Evolutionary conservation across 768 basidiomycete genomes (phyloP).

Genomic region (Boletus barrowsii): DNA sequence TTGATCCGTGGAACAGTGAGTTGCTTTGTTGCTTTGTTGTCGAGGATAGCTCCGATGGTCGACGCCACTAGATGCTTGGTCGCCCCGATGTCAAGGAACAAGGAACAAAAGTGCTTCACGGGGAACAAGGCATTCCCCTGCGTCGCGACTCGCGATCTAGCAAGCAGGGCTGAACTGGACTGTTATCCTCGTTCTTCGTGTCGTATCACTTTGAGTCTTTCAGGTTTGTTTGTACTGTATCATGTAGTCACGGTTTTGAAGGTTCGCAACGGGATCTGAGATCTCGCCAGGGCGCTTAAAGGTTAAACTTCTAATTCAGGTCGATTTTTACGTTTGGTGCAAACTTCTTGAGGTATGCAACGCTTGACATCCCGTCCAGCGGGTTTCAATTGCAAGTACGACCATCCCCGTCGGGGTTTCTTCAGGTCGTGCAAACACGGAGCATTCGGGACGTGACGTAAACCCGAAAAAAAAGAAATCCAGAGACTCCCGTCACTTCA

Average conservation of each 20-base stretch:
- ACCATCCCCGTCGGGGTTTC: neutral
- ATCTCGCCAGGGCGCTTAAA: constrained; percentile 17
- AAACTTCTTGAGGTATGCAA: too few species aligned
- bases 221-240: neutral
- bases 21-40: constrained; percentile 1
- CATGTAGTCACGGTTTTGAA: neutral
- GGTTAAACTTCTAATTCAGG: constrained; percentile 20
- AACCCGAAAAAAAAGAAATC: neutral
- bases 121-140: constrained; percentile 38
- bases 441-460: constrained; percentile 6
- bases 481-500: neutral
- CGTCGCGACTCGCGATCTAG: constrained; percentile 22
- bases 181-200: neutral
- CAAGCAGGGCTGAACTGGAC: constrained; percentile 9
- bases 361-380: neutral
- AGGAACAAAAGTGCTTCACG: constrained; percentile 52
- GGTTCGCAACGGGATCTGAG: constrained; percentile 13
- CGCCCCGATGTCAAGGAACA: constrained; percentile 48
- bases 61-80: constrained; percentile 20
- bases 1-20: constrained; percentile 32
- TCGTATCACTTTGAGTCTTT: neutral
- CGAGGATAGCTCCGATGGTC: neutral
- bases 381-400: neutral
- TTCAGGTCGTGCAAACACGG: constrained; percentile 3
- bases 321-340: neutral